Base-by-base conservation (phyloP, 176 grass and related monocot species). In the Oryza longistaminata region DNA sequence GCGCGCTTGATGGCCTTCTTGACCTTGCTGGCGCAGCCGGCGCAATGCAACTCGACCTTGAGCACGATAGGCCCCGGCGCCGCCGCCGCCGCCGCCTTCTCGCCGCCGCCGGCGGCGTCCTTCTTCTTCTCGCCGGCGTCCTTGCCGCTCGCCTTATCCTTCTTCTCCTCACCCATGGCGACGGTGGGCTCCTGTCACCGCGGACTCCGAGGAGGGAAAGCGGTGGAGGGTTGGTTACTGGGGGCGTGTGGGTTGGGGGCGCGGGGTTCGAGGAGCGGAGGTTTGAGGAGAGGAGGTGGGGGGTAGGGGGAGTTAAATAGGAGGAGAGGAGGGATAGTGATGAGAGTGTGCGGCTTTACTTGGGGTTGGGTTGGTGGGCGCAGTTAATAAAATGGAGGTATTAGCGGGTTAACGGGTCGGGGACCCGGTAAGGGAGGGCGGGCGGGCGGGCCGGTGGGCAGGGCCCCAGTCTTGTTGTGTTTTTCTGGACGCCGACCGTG, bases 41-140 rank as follows among this genome's bases (percentile, higher is more conserved):
- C 90, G 85, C 93, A 94, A 80, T 94, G 93, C 93, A 94, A 80
- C 49, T 94, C 93, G 37, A 92, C 80, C 88, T 92, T 94, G 19
- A 94, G 78, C 9, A 90, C 87, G 22, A 94, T 85, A 16, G 79
- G 43, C 66, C 85, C 72, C 53, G 71, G 21, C 45, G 43, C 29
- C 3, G 73, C 21, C 53, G 34, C 21, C 53, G 34, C 34, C 34
- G 81, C 39, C 65, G 73, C 21, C 53, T 6, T 19, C 16, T n/a
- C 19, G 66, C 55, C 12, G 14, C 13, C 19, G 4, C 40, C 39
- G 37, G 1, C 39, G 42, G 24, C 74, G 6, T 77, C 75, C 65
- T 90, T 72, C 73, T 87, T 79, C 70, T 92, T 80, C 13, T 83
- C 83, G 2, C 25, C 73, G 42, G 6, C 22, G 67, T 61, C 19